phyloP scores from a whole-genome alignment of 495 filamentous ascomycete species.

The Parathielavia hyrcaniae region DNA sequence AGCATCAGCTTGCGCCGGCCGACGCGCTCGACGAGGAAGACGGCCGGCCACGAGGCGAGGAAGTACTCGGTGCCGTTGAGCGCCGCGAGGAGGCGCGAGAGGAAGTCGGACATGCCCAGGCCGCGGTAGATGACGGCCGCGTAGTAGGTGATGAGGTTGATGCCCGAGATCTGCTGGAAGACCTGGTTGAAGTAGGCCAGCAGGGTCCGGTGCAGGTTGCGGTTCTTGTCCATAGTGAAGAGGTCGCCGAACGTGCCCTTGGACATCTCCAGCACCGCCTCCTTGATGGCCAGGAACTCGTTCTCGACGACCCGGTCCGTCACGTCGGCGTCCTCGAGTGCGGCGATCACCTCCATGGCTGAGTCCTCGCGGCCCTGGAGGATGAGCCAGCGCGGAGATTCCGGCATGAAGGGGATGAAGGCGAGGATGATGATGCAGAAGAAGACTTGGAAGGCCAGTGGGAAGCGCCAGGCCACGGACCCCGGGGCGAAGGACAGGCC shows the following conservation, averaged over 20 bases:
- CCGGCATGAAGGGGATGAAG: conserved; percentile 54
- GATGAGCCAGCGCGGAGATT: conserved; percentile 55
- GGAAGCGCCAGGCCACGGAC: conserved; percentile 59
- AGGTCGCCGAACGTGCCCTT: conserved; percentile 60
- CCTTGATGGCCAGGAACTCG: conserved; percentile 68
- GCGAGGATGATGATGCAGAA: conserved; percentile 53
- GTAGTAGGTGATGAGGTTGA: neutral
- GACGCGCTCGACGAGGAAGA: conserved; percentile 1
- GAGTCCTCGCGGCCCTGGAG: conserved; percentile 54
- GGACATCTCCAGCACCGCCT: conserved; percentile 65
- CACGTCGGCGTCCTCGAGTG: conserved; percentile 47
- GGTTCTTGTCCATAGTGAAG: conserved; percentile 64
- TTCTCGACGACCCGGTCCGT: conserved; percentile 52
- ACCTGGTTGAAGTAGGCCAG: conserved; percentile 16
- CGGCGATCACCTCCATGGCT: conserved; percentile 41
- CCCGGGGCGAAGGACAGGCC: conserved; percentile 59
- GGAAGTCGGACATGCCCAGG: neutral
- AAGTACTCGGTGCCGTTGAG: neutral
- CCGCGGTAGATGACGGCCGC: conserved; percentile 1
- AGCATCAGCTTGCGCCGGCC: neutral
- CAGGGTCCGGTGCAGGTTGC: conserved; percentile 51
- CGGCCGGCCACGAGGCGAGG: neutral
- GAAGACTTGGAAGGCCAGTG: conserved; percentile 56
- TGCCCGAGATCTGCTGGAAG: neutral
- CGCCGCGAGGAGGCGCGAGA: neutral